These are phyloP conservation scores for Sarocladiaceae sp. DNA, from an alignment of 2,329 filamentous ascomycete species.

Conservation along the genomic window DNA sequence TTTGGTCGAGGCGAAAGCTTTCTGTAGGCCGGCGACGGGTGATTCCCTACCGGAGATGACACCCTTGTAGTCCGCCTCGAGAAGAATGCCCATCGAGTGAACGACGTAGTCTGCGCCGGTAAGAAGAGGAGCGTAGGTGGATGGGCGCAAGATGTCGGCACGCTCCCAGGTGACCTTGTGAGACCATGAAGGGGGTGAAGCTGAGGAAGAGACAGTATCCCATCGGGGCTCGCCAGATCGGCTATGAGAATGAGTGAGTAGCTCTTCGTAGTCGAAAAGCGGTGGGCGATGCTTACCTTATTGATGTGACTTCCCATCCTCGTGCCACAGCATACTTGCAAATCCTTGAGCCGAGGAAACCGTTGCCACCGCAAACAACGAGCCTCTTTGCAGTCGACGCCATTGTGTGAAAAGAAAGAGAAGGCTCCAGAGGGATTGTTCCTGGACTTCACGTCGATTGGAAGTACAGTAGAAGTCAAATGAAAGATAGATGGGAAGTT, in stretches of 20 bases:
- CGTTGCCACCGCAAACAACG: slow-evolving; percentile 88
- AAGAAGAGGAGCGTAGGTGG: slow-evolving; percentile 71
- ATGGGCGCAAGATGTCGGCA: slow-evolving; percentile 78
- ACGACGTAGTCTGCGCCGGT: slow-evolving; percentile 77
- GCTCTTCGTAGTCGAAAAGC: neutral
- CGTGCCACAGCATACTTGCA: slow-evolving; percentile 81
- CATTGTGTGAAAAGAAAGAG: slow-evolving; percentile 31
- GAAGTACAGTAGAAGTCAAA: too few species aligned
- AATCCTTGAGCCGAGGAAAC: slow-evolving; percentile 82
- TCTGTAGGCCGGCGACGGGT: slow-evolving; percentile 68
- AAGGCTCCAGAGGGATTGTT: too few species aligned
- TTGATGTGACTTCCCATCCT: slow-evolving; percentile 87
- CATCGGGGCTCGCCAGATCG: slow-evolving; percentile 87
- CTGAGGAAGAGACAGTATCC: slow-evolving; percentile 67
- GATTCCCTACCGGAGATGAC: slow-evolving; percentile 79
- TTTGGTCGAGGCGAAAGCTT: slow-evolving; percentile 67
- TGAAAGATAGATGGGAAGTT: slow-evolving; percentile 63
- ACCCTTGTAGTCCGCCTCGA: slow-evolving; percentile 97
- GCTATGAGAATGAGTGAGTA: slow-evolving; percentile 38
- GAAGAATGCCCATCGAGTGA: slow-evolving; percentile 90
- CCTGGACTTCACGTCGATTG: slow-evolving; percentile 89
- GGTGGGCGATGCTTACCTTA: slow-evolving; percentile 56
- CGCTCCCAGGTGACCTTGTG: slow-evolving; percentile 78
- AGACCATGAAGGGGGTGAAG: slow-evolving; percentile 71
- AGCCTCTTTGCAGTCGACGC: slow-evolving; percentile 64